Evolutionary conservation across 148 eudicot genomes (phyloP).

Genomic region (Rhododendron ovatum): DNA sequence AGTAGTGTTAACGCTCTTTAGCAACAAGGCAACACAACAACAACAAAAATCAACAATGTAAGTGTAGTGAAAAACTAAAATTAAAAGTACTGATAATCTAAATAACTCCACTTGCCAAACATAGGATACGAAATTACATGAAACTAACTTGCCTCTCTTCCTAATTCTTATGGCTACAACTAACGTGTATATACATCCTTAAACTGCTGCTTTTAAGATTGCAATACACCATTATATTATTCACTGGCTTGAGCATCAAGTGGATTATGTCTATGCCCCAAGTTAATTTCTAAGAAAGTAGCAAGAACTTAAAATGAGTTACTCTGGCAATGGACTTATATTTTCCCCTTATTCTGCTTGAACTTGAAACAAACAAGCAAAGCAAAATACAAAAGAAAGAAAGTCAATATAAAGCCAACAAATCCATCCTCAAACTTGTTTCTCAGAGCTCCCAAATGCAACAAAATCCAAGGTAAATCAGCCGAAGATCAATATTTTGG

Average conservation of each 20-base stretch:
- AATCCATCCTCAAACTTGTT: neutral
- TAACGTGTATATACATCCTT: neutral
- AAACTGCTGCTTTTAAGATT: neutral
- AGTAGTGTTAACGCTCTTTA: neutral
- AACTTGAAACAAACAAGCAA: neutral
- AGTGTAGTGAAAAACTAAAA: no score
- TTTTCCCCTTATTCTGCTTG: neutral
- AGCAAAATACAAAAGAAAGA: neutral
- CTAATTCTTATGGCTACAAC: no score
- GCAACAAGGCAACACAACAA: no score
- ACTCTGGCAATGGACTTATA: neutral
- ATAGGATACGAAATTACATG: no score
- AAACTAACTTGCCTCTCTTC: no score
- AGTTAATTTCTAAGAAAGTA: neutral
- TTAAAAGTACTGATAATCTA: no score
- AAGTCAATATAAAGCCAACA: neutral
- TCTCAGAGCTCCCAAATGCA: neutral
- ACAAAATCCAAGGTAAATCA: neutral
- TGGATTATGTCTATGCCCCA: neutral
- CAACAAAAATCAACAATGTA: no score
- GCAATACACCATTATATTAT: neutral
- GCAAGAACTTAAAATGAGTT: neutral
- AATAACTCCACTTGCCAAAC: no score
- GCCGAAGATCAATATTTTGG: neutral
- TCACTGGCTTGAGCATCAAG: neutral